A percentile compares a stretch with the other conserved stretches of the same genome.
phyloP scores from a whole-genome alignment of 257 asterid species.

The Paulownia fortunei region DNA sequence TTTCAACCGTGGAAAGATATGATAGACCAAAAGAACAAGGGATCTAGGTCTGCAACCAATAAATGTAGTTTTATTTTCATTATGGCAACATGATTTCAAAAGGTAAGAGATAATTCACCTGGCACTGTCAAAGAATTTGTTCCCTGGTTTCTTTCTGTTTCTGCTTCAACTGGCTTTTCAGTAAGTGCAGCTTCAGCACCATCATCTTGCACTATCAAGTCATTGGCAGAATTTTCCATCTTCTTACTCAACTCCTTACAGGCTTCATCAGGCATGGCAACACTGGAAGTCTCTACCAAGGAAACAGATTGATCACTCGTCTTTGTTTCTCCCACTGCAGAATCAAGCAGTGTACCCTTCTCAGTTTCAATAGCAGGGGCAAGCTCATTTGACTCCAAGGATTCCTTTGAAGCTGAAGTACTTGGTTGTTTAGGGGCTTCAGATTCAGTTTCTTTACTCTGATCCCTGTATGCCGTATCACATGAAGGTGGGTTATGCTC shows the following conservation, averaged over 20 bases:
- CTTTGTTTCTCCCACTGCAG: slow-evolving; percentile 39
- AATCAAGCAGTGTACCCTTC: slow-evolving; percentile 23
- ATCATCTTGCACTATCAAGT: slow-evolving; percentile 38
- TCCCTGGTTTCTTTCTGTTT: slow-evolving; percentile 29
- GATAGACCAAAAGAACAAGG: slow-evolving; percentile 18
- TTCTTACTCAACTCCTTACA: slow-evolving; percentile 32
- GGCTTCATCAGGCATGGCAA: slow-evolving; percentile 38
- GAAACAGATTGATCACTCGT: slow-evolving; percentile 38
- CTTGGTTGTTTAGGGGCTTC: slow-evolving; percentile 33
- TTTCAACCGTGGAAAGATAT: slow-evolving; percentile 18
- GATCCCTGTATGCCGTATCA: slow-evolving; percentile 38
- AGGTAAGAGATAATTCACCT: slow-evolving; percentile 37
- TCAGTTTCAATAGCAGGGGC: slow-evolving; percentile 38
- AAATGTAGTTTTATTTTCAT: not conserved
- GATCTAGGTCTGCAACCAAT: slow-evolving; percentile 1
- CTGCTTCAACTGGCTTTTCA: slow-evolving; percentile 43
- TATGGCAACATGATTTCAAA: slow-evolving; percentile 23
- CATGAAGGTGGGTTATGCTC: slow-evolving; percentile 32
- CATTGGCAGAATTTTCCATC: slow-evolving; percentile 36
- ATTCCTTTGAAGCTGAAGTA: slow-evolving; percentile 26
- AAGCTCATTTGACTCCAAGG: slow-evolving; percentile 31
- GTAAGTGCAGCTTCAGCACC: slow-evolving; percentile 43
- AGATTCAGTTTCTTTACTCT: slow-evolving; percentile 36
- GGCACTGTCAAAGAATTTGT: slow-evolving; percentile 35
- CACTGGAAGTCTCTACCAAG: slow-evolving; percentile 40